A percentile compares a stretch with the other conserved stretches of the same genome.
Conservation (phyloP, 805 yeast species). For the Komagataella phaffii region DNA sequence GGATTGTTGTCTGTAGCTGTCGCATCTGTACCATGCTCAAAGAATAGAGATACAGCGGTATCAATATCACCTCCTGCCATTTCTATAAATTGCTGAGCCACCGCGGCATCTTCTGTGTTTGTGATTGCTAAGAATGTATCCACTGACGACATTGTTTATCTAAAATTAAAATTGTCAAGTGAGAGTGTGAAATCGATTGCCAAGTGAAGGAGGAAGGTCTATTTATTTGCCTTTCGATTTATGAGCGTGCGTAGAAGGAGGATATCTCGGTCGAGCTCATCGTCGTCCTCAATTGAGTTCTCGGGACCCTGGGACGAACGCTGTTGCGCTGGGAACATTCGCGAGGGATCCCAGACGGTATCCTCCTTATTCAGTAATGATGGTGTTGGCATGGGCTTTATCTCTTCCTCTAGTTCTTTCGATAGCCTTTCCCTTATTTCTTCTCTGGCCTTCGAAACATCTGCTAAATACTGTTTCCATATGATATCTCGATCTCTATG, state of each 20-base stretch:
- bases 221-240: background rate
- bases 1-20: background rate
- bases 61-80: conserved; percentile 71
- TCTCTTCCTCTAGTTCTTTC: conserved; percentile 1
- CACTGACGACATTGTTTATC: conserved; percentile 27
- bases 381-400: conserved; percentile 7
- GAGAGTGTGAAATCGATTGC: background rate
- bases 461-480: conserved; percentile 12
- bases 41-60: conserved; percentile 70
- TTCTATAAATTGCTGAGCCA: conserved; percentile 67
- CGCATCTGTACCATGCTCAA: conserved; percentile 40
- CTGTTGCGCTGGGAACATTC: conserved; percentile 8
- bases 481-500: conserved; percentile 6
- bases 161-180: background rate
- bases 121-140: conserved; percentile 79
- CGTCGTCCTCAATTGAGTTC: background rate
- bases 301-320: conserved; percentile 5
- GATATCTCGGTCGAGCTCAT: conserved; percentile 5
- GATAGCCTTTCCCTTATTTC: conserved; percentile 1
- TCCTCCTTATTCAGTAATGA: conserved; percentile 3
- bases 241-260: background rate
- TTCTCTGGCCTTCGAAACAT: conserved; percentile 6
- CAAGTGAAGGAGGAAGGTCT: background rate
- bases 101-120: conserved; percentile 47
- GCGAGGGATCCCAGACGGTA: conserved; percentile 6